A percentile compares a stretch with the other conserved stretches of the same genome.
phyloP scores from a whole-genome alignment of 2,329 filamentous ascomycete species.

The Colletotrichum orbiculare region DNA sequence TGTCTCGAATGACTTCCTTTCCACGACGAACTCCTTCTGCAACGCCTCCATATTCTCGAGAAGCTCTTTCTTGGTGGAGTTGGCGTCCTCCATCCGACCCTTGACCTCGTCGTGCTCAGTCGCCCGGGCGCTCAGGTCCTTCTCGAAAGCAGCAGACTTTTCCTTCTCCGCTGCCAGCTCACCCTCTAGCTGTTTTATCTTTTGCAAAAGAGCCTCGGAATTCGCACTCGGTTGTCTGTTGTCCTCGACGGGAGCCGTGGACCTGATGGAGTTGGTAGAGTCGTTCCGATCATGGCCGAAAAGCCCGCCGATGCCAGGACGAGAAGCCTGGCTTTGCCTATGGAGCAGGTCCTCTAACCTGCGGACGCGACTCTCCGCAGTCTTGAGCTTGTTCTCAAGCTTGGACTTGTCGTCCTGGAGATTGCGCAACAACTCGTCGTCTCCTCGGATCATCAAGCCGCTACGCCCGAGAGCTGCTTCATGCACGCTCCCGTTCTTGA shows the following conservation, averaged over 20 bases:
- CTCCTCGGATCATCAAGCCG: slow-evolving; percentile 85
- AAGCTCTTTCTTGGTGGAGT: slow-evolving; percentile 92
- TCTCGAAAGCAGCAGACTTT: slow-evolving; percentile 72
- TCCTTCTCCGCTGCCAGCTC: slow-evolving; percentile 82
- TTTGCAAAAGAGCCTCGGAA: slow-evolving; percentile 57
- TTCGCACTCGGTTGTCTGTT: slow-evolving; percentile 59
- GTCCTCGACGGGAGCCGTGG: slow-evolving; percentile 53
- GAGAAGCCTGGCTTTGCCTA: slow-evolving; percentile 74
- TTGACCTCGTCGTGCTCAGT: slow-evolving; percentile 71
- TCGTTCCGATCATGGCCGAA: slow-evolving; percentile 65
- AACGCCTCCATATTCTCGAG: slow-evolving; percentile 94
- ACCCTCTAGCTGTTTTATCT: slow-evolving; percentile 74
- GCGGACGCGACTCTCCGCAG: slow-evolving; percentile 89
- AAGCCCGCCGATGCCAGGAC: slow-evolving; percentile 64
- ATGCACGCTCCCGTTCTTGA: slow-evolving; percentile 96
- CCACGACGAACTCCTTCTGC: slow-evolving; percentile 86
- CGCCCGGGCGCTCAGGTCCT: slow-evolving; percentile 70
- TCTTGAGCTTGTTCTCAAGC: slow-evolving; percentile 78
- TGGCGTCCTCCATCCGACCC: slow-evolving; percentile 82
- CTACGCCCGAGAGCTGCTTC: slow-evolving; percentile 90
- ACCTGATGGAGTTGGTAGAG: slow-evolving; percentile 60
- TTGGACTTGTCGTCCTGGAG: slow-evolving; percentile 86
- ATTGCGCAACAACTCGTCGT: slow-evolving; percentile 81
- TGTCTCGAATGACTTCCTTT: slow-evolving; percentile 83
- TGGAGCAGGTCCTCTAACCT: slow-evolving; percentile 93